Conservation (phyloP, 139 green algal species). For the Choricystis sp. region DNA sequence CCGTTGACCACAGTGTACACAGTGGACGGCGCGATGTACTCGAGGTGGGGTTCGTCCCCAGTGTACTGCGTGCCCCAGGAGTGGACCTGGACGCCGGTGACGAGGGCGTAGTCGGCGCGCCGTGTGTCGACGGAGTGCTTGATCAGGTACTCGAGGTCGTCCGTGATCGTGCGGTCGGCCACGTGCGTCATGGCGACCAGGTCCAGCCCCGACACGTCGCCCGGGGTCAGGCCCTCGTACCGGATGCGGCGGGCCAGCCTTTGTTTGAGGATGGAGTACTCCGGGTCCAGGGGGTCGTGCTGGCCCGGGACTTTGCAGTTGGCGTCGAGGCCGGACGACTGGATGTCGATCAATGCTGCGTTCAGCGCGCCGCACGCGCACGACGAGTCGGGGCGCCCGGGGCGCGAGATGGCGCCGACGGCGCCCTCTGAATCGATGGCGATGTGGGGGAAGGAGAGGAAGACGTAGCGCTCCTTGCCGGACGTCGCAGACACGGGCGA, state of each 20-base stretch:
- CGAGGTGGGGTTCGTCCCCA: slow-evolving; percentile 37
- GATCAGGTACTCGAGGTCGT: slow-evolving; percentile 80
- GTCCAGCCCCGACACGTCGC: slow-evolving; percentile 19
- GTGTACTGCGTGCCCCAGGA: slow-evolving; percentile 43
- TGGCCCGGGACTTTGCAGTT: slow-evolving; percentile 35
- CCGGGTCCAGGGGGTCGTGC: slow-evolving; percentile 64
- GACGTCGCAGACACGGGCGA: slow-evolving; percentile 3
- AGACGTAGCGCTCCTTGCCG: slow-evolving; percentile 71
- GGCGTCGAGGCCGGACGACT: slow-evolving; percentile 14
- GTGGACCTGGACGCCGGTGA: slow-evolving; percentile 80
- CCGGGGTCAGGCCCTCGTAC: slow-evolving; percentile 17
- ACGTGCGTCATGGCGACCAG: slow-evolving; percentile 59
- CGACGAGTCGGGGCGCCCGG: slow-evolving; percentile 27
- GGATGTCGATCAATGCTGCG: slow-evolving; percentile 28
- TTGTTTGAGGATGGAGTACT: slow-evolving; percentile 78
- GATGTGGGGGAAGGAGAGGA: slow-evolving; percentile 84
- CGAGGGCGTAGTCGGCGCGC: slow-evolving; percentile 71
- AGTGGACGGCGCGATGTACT: slow-evolving; percentile 46
- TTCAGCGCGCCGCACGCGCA: slow-evolving; percentile 69
- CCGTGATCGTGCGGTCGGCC: slow-evolving; percentile 60
- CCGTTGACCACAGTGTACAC: slow-evolving; percentile 62
- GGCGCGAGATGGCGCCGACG: slow-evolving; percentile 46
- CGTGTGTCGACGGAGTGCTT: slow-evolving; percentile 49
- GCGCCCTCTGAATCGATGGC: slow-evolving; percentile 45
- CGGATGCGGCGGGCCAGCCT: slow-evolving; percentile 49